Conservation (phyloP, 768 basidiomycete genomes). For the Ramaria rubella region DNA sequence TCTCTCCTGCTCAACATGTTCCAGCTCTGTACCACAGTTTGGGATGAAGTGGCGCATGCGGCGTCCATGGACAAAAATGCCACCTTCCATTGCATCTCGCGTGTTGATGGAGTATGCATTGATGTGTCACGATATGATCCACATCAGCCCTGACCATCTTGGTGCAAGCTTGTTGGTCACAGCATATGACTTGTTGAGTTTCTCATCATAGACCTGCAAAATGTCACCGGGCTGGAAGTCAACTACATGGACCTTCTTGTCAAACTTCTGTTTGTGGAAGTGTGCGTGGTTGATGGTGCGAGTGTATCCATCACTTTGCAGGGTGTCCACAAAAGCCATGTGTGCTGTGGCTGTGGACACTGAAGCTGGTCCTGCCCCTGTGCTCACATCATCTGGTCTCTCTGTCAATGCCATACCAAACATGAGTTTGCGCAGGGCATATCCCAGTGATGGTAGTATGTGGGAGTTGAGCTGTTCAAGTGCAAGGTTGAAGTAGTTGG, state of each 20-base stretch:
- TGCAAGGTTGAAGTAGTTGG: too few relatives aligned
- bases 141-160: conserved; percentile 26
- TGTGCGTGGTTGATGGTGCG: conserved; percentile 19
- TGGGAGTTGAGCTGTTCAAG: too few relatives aligned
- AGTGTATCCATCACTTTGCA: conserved; percentile 25
- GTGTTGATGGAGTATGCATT: not conserved
- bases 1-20: too few relatives aligned
- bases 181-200: conserved; percentile 23
- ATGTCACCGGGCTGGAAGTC: conserved; percentile 23
- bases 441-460: not conserved
- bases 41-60: not conserved
- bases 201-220: conserved; percentile 29
- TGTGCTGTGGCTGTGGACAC: conserved; percentile 14
- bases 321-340: conserved; percentile 27
- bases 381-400: not conserved
- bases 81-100: not conserved
- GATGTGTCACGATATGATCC: not conserved
- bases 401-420: not conserved
- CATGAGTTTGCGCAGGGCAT: too few relatives aligned
- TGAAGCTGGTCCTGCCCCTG: not conserved
- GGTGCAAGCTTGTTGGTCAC: conserved; percentile 25
- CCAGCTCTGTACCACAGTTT: too few relatives aligned
- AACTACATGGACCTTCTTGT: conserved; percentile 21
- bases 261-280: conserved; percentile 23
- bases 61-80: not conserved